A percentile compares a stretch with the other conserved stretches of the same genome.
These are phyloP conservation scores for Stachybotrys elegans DNA, from an alignment of 2,329 filamentous ascomycete genomes.

Conservation along the genomic window DNA sequence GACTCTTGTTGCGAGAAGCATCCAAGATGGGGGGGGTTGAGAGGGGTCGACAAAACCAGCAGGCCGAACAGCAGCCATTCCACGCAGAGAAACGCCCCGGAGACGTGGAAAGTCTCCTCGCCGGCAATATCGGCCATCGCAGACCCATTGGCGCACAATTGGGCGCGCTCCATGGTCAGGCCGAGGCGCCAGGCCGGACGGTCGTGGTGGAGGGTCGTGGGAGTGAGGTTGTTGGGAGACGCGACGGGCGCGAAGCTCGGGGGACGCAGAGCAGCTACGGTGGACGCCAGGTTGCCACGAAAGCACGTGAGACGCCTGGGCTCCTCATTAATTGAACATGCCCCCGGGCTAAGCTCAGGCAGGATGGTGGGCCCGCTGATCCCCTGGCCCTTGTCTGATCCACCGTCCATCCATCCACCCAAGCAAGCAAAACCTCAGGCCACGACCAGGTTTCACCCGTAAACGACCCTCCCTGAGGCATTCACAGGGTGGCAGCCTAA, in stretches of 20 bases:
- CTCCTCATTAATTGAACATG: background rate
- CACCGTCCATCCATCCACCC: background rate
- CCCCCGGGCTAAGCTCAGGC: background rate
- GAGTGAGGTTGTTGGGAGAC: constrained; percentile 36
- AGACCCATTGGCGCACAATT: constrained; percentile 8
- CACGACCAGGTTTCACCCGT: no score
- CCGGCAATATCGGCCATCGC: background rate
- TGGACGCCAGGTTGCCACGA: constrained; percentile 35
- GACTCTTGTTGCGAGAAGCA: no score
- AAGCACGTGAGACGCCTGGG: constrained; percentile 33
- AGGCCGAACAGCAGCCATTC: constrained; percentile 6
- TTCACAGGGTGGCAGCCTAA: no score
- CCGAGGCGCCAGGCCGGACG: constrained; percentile 6
- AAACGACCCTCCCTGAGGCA: no score
- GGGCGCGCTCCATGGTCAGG: constrained; percentile 21
- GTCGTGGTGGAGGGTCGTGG: constrained; percentile 29
- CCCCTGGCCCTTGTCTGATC: background rate
- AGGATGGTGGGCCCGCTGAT: background rate
- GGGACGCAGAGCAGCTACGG: constrained; percentile 24
- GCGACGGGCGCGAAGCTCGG: constrained; percentile 37
- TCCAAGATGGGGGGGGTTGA: no score
- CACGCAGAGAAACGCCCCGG: constrained; percentile 11
- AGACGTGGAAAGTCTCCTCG: constrained; percentile 17
- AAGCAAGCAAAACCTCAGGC: no score
- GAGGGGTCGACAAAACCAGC: no score